Conservation (phyloP, 1,284 basidiomycete genomes). For the Butyriboletus regius region DNA sequence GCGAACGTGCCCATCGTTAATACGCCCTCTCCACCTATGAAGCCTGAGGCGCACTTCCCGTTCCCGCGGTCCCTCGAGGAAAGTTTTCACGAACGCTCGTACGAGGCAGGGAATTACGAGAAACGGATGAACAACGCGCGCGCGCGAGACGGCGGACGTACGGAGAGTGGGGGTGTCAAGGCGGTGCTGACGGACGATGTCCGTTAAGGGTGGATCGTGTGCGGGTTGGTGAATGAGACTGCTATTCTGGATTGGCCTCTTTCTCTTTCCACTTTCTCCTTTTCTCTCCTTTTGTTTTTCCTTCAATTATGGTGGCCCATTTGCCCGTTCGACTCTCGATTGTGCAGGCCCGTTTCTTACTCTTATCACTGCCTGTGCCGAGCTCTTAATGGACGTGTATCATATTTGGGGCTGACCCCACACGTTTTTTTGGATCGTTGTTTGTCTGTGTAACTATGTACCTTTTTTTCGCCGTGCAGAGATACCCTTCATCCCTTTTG, state of each 20-base stretch:
- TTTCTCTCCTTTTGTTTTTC: conserved; percentile 6
- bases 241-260: conserved; percentile 6
- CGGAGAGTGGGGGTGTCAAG: conserved; percentile 72
- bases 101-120: conserved; percentile 34
- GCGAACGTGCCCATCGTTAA: conserved; percentile 37
- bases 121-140: conserved; percentile 58
- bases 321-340: conserved; percentile 5
- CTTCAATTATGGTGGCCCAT: conserved; percentile 11
- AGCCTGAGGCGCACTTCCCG: conserved; percentile 44
- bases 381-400: conserved; percentile 22
- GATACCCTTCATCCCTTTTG: conserved; percentile 19
- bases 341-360: conserved; percentile 6
- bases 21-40: conserved; percentile 30
- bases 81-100: conserved; percentile 23
- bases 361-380: conserved; percentile 7
- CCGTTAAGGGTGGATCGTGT: conserved; percentile 10
- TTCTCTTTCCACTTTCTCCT: not conserved
- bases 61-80: conserved; percentile 51
- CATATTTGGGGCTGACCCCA: conserved; percentile 3
- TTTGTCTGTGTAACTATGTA: conserved; percentile 26
- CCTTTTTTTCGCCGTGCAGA: conserved; percentile 10
- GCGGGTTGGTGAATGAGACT: conserved; percentile 13
- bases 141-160: conserved; percentile 68
- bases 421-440: conserved; percentile 11
- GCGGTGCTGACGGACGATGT: conserved; percentile 49